Percentiles rank a stretch among this genome's conserved stretches.
These are phyloP conservation scores for Solanum hybrid DNA, from an alignment of 305 asterid genomes.

Conservation along the genomic window DNA sequence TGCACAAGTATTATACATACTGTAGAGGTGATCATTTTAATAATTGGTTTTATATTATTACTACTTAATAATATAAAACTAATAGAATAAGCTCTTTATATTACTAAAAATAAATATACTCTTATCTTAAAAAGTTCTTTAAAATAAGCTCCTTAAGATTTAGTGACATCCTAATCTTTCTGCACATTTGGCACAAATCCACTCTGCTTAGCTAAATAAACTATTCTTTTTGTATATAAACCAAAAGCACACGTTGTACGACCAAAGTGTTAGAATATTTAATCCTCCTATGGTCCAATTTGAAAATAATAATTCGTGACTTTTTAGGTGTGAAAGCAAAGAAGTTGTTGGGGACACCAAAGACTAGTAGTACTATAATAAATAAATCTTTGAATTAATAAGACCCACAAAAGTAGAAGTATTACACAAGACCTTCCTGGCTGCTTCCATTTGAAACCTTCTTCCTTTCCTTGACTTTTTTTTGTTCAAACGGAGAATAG, in stretches of 20 bases:
- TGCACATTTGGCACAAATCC: neutral
- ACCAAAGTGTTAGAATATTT: neutral
- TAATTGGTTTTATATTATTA: neutral
- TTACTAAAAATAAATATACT: neutral
- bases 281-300: neutral
- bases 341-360: constrained; percentile 8
- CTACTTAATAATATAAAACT: no score
- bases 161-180: neutral
- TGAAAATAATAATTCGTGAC: neutral
- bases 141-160: neutral
- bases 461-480: neutral
- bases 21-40: neutral
- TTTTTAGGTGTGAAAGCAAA: constrained; percentile 1
- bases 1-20: neutral
- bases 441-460: constrained; percentile 6
- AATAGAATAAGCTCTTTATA: neutral
- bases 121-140: neutral
- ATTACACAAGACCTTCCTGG: constrained; percentile 11
- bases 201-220: neutral
- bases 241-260: neutral
- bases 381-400: neutral
- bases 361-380: neutral
- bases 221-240: neutral
- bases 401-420: neutral
- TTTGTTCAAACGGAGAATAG: neutral